Conservation (phyloP, 768 basidiomycete species). For the Trichaptum fuscoviolaceum region DNA sequence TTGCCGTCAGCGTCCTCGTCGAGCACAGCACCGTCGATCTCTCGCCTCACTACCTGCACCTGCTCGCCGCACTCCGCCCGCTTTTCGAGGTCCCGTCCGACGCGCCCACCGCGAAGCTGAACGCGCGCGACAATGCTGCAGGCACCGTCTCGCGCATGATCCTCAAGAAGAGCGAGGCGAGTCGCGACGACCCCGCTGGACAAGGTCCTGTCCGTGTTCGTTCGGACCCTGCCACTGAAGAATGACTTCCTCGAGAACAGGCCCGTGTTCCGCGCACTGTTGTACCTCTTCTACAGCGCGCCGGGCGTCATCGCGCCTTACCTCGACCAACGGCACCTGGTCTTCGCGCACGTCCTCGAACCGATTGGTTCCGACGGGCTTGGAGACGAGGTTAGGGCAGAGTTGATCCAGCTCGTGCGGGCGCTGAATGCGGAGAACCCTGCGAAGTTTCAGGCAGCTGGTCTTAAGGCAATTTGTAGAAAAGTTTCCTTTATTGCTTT, state of each 20-base stretch:
- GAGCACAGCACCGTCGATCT: slow-evolving; percentile 83
- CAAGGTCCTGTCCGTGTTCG: slow-evolving; percentile 81
- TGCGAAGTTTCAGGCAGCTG: slow-evolving; percentile 75
- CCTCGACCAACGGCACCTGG: slow-evolving; percentile 71
- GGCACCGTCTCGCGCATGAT: slow-evolving; percentile 90
- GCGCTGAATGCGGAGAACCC: slow-evolving; percentile 73
- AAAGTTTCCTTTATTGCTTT: too few species aligned
- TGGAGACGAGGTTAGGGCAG: slow-evolving; percentile 68
- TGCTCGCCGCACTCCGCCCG: slow-evolving; percentile 76
- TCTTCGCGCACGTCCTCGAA: slow-evolving; percentile 81
- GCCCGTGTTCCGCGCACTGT: slow-evolving; percentile 83
- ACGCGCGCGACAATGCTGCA: slow-evolving; percentile 95
- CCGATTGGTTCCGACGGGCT: slow-evolving; percentile 71
- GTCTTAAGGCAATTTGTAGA: too few species aligned
- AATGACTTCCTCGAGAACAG: slow-evolving; percentile 89
- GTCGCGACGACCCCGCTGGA: slow-evolving; percentile 91
- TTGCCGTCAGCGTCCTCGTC: slow-evolving; percentile 87
- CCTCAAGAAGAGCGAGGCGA: slow-evolving; percentile 64
- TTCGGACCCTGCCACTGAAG: slow-evolving; percentile 78
- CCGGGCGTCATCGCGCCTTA: slow-evolving; percentile 64
- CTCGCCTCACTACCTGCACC: slow-evolving; percentile 68
- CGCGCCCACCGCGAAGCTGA: slow-evolving; percentile 59
- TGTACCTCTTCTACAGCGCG: slow-evolving; percentile 79
- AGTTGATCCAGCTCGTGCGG: slow-evolving; percentile 69
- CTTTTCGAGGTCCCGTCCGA: slow-evolving; percentile 67